Evolutionary conservation across 768 basidiomycete genomes (phyloP), one percentile per base, ranked within the genome.

Genomic region (Tylopilus intermedius): DNA sequence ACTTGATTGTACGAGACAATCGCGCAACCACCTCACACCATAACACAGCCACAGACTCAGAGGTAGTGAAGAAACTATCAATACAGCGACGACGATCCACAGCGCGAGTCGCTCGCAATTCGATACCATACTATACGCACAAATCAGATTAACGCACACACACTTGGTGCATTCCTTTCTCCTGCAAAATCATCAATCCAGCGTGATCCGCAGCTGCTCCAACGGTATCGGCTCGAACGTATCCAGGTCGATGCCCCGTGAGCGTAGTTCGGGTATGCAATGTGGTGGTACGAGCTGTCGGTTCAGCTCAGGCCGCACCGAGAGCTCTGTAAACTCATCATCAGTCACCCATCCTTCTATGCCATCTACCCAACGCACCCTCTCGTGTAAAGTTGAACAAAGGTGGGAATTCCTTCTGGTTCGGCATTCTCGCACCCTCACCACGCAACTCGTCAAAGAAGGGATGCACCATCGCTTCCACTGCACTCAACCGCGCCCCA

Each of bases 361-460:
- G 42, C 33, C 43, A 51, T 39, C 21, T 0, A 22, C 50, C 22
- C 27, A 33, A 74, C 90, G 73, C 60, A 94, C 94, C 93, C 76
- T 96, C 95, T 58, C 89, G 84, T 51, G 94, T 92, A 68, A 96
- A 97, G 76, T 99, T 83, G 72, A 99, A 98, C 59, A 99, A 74
- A 32, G 80, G 79, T 2, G 96, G 96, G 73, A 97, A 91, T 48
- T 95, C 92, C 71, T 92, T 94, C 56, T 96, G 94, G 61, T 94
- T 96, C 8, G 94, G 94, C 91, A 99, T 91, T 71, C 85, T 83
- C 42, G 90, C 88, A 0, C 91, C 93, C 66, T 94, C 90, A 40
- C 79, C 79, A 57, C 92, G 83, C 62, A 99, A 72, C 72, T 99
- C 96, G 67, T 98, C 94, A 70, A 99, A 99, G 86, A 98, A 94